These are phyloP conservation scores for Capsicum chinense DNA, from an alignment of 257 asterid genomes.

Conservation along the genomic window DNA sequence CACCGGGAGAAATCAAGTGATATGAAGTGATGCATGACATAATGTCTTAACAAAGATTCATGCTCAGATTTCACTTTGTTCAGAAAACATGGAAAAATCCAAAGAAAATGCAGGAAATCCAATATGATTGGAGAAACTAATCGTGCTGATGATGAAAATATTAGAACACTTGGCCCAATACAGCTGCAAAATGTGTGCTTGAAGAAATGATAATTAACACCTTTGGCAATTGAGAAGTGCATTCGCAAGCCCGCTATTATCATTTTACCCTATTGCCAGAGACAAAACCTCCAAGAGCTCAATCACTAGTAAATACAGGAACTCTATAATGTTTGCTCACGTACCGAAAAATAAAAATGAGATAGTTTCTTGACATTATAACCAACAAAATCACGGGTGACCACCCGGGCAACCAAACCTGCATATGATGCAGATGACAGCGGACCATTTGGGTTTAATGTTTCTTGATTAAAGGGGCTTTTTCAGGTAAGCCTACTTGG, in stretches of 20 bases:
- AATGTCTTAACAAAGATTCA: background rate
- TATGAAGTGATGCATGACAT: background rate
- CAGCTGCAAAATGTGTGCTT: background rate
- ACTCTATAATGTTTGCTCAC: background rate
- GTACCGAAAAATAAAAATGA: background rate
- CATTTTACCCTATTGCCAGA: background rate
- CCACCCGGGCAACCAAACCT: too few relatives aligned
- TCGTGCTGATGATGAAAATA: background rate
- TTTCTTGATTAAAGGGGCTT: too few relatives aligned
- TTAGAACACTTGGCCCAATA: background rate
- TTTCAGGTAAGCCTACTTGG: too few relatives aligned
- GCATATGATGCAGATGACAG: too few relatives aligned
- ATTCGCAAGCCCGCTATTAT: background rate
- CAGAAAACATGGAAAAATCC: background rate
- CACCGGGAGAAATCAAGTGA: slow-evolving; percentile 6
- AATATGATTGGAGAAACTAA: background rate
- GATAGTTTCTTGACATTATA: too few relatives aligned
- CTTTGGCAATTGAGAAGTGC: slow-evolving; percentile 15
- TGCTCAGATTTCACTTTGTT: background rate
- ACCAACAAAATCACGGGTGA: too few relatives aligned
- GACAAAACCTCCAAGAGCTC: background rate
- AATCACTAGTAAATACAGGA: background rate
- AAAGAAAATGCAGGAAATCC: background rate
- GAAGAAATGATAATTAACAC: background rate
- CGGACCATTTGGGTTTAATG: too few relatives aligned